A percentile compares a stretch with the other conserved stretches of the same genome.
Evolutionary conservation across 805 yeast species (phyloP).

Genomic region (Saturnispora galanensis): DNA sequence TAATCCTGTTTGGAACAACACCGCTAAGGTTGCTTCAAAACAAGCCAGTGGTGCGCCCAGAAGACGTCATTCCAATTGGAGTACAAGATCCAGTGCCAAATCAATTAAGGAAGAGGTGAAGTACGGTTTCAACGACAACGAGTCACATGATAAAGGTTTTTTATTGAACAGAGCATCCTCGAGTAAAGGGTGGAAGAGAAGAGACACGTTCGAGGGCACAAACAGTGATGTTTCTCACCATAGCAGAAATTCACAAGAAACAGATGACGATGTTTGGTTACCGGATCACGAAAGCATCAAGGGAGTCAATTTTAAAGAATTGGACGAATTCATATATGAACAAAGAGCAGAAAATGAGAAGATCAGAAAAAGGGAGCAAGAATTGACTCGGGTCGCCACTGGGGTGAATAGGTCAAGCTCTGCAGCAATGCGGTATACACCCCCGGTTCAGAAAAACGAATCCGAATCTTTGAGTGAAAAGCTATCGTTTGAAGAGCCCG

Average conservation of each 20-base stretch:
- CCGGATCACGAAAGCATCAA: conserved; percentile 49
- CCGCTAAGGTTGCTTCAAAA: no score
- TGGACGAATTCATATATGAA: conserved; percentile 68
- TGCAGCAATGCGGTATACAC: conserved; percentile 58
- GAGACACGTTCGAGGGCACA: conserved; percentile 19
- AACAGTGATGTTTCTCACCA: conserved; percentile 67
- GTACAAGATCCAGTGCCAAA: no score
- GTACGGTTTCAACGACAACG: no score
- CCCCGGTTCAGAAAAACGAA: conserved; percentile 22
- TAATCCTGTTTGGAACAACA: no score
- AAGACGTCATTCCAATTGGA: no score
- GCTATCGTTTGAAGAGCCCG: background rate
- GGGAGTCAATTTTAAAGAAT: conserved; percentile 89
- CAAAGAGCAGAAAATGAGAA: conserved; percentile 41
- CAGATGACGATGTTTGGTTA: conserved; percentile 94
- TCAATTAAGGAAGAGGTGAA: no score
- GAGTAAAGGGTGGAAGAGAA: conserved; percentile 21
- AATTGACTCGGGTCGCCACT: conserved; percentile 24
- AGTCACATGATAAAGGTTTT: no score
- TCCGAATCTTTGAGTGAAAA: no score
- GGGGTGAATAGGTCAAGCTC: conserved; percentile 30
- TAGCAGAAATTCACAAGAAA: conserved; percentile 74
- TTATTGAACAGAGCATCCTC: conserved; percentile 11
- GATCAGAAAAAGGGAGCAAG: conserved; percentile 26
- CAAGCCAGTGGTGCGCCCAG: no score